Conservation (phyloP, 148 eudicot genomes). For the Chenopodium suecicum region DNA sequence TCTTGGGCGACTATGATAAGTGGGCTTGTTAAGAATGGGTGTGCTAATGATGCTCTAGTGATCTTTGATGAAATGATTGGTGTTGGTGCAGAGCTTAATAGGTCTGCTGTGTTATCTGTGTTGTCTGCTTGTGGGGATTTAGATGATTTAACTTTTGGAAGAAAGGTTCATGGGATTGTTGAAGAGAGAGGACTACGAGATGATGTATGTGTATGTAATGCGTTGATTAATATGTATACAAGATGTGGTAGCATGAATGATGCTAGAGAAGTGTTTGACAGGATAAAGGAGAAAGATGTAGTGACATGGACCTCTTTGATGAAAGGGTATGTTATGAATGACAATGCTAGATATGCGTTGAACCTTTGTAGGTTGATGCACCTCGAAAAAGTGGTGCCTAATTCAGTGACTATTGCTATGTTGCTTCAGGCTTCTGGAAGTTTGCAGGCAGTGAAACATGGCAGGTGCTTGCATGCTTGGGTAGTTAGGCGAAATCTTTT, state of each 20-base stretch:
- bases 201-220: conserved; percentile 45
- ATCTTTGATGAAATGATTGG: conserved; percentile 47
- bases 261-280: conserved; percentile 47
- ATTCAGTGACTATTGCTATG: conserved; percentile 52
- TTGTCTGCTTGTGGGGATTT: conserved; percentile 58
- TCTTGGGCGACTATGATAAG: conserved; percentile 72
- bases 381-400: conserved; percentile 52
- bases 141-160: conserved; percentile 47
- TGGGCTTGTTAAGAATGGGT: conserved; percentile 51
- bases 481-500: conserved; percentile 46
- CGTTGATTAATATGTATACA: conserved; percentile 70
- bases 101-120: conserved; percentile 48
- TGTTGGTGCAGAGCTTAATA: conserved; percentile 35
- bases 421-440: conserved; percentile 51
- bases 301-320: conserved; percentile 71
- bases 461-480: conserved; percentile 67
- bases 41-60: conserved; percentile 37
- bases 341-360: conserved; percentile 39
- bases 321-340: conserved; percentile 46
- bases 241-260: conserved; percentile 59
- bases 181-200: conserved; percentile 38
- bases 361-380: conserved; percentile 44
- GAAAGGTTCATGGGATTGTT: conserved; percentile 44
- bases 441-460: conserved; percentile 37
- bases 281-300: conserved; percentile 52